Conservation (phyloP, 495 filamentous ascomycete species). For the Penicillium canariense region DNA sequence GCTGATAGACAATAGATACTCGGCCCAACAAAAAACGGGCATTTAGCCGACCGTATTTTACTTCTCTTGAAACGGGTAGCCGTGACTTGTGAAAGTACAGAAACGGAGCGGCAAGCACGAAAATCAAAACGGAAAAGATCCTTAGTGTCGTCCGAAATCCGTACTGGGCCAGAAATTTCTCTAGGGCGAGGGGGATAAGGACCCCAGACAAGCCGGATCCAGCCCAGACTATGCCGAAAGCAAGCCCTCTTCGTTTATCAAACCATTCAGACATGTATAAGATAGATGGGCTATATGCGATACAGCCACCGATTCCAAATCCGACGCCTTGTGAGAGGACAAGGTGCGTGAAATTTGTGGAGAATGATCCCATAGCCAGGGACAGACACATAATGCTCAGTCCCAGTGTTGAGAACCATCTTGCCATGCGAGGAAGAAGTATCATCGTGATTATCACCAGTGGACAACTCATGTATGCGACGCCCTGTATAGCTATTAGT, state of each 20-base stretch:
- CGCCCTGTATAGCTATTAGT: conserved; percentile 15
- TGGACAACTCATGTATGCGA: conserved; percentile 24
- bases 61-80: conserved; percentile 37
- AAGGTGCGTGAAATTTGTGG: conserved; percentile 43
- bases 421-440: conserved; percentile 17
- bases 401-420: conserved; percentile 23
- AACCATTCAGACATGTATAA: conserved; percentile 57
- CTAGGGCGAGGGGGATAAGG: conserved; percentile 47
- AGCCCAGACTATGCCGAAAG: conserved; percentile 51
- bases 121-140: conserved; percentile 44
- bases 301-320: conserved; percentile 46
- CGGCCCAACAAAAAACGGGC: conserved; percentile 44
- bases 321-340: conserved; percentile 51
- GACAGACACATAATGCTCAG: conserved; percentile 35
- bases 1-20: conserved; percentile 50
- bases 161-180: conserved; percentile 43
- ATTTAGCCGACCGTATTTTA: conserved; percentile 18
- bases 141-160: conserved; percentile 54
- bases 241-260: conserved; percentile 43
- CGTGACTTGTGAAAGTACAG: conserved; percentile 57
- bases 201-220: conserved; percentile 42
- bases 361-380: conserved; percentile 46
- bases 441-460: conserved; percentile 23
- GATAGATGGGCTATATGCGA: conserved; percentile 47
- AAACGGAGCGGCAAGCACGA: conserved; percentile 51